Evolutionary conservation across 2,329 filamentous ascomycete genomes (phyloP).

Genomic region (Claviceps africana): DNA sequence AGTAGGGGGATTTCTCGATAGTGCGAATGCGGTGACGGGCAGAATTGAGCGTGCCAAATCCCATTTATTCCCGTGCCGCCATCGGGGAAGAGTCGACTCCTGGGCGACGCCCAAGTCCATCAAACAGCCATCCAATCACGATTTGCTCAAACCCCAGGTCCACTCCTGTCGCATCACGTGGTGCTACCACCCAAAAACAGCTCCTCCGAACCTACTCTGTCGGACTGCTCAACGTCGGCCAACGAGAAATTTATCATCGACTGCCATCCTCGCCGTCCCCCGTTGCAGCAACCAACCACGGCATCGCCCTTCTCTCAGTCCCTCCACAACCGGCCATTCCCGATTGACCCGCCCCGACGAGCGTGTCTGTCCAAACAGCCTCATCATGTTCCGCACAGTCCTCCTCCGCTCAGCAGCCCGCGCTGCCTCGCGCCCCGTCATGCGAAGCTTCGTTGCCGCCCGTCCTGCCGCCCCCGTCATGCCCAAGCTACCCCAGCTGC

Average conservation of each 20-base stretch:
- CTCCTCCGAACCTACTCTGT: slow-evolving; percentile 18
- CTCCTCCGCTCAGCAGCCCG: slow-evolving; percentile 67
- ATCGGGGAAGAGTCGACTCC: neutral
- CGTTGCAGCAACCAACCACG: neutral
- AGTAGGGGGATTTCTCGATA: neutral
- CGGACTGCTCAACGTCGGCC: slow-evolving; percentile 8
- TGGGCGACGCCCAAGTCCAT: too few relatives aligned
- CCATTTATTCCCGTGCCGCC: neutral
- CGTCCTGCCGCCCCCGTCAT: slow-evolving; percentile 38
- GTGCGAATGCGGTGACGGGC: neutral
- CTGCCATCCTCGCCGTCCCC: slow-evolving; percentile 3
- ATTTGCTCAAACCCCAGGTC: slow-evolving; percentile 1
- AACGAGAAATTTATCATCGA: slow-evolving; percentile 34
- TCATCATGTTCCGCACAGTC: slow-evolving; percentile 73
- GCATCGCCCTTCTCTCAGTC: neutral
- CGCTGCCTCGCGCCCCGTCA: slow-evolving; percentile 32
- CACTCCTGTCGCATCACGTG: slow-evolving; percentile 7
- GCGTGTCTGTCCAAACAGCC: neutral
- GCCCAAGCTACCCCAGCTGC: slow-evolving; percentile 32
- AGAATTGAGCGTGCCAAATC: neutral
- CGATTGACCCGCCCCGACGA: neutral
- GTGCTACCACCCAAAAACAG: slow-evolving; percentile 7
- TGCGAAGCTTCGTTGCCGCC: slow-evolving; percentile 41
- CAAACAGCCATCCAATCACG: neutral
- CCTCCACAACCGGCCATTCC: slow-evolving; percentile 6